phyloP scores from a whole-genome alignment of 208 protist species.

The Phytomonas francai region DNA sequence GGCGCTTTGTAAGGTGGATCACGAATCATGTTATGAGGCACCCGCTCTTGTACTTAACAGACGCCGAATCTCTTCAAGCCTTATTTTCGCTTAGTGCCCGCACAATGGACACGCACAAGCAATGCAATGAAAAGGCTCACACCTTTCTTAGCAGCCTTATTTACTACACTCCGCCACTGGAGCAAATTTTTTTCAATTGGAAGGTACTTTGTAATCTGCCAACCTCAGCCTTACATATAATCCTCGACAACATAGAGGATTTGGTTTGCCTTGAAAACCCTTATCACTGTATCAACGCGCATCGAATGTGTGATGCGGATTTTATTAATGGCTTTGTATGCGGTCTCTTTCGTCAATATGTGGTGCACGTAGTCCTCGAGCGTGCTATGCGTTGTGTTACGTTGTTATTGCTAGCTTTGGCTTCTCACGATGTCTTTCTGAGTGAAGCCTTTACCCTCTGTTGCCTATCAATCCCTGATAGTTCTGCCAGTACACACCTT shows the following conservation, averaged over 20 bases:
- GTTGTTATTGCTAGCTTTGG: not conserved
- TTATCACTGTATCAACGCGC: constrained; percentile 32
- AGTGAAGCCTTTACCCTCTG: not conserved
- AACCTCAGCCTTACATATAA: constrained; percentile 10
- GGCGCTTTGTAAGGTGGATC: constrained; percentile 25
- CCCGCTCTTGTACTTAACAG: constrained; percentile 24
- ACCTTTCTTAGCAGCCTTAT: not conserved
- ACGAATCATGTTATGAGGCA: constrained; percentile 22
- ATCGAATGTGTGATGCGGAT: constrained; percentile 32
- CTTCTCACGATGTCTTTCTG: not conserved
- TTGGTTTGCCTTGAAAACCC: constrained; percentile 29
- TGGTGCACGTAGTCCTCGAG: constrained; percentile 22
- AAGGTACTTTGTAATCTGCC: constrained; percentile 27
- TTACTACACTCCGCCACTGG: constrained; percentile 12
- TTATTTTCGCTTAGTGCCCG: not conserved
- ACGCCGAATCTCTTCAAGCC: not conserved
- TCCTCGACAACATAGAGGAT: constrained; percentile 22
- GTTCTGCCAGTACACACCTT: constrained; percentile 15
- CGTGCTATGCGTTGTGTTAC: not conserved
- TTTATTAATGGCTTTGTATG: constrained; percentile 63
- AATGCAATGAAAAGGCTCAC: not conserved
- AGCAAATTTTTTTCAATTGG: constrained; percentile 65
- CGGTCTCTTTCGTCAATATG: constrained; percentile 48
- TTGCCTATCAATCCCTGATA: not conserved
- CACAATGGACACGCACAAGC: not conserved